Percentiles rank a stretch among this genome's conserved stretches.
phyloP scores from a whole-genome alignment of 2,329 filamentous ascomycete genomes.

The Exophiala alcalophila region DNA sequence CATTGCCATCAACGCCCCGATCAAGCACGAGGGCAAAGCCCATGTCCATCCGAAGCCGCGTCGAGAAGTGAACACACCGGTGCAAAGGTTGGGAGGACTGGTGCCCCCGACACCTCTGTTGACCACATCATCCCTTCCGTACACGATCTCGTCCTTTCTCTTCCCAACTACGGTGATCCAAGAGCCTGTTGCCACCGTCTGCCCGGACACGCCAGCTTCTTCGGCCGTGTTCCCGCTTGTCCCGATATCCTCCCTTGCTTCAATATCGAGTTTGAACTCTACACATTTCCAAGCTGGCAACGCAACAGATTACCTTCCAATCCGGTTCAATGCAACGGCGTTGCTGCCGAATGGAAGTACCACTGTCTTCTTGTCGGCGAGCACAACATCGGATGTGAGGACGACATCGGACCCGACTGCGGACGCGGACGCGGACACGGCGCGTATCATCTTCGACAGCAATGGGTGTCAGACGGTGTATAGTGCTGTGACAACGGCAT shows the following conservation, averaged over 20 bases:
- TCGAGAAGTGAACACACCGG: slow-evolving; percentile 3
- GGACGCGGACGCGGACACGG: slow-evolving; percentile 3
- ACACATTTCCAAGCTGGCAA: neutral
- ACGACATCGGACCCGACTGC: neutral
- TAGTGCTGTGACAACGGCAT: slow-evolving; percentile 18
- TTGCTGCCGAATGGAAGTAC: slow-evolving; percentile 23
- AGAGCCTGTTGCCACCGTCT: slow-evolving; percentile 26
- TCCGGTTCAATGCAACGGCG: slow-evolving; percentile 24
- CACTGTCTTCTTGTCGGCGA: slow-evolving; percentile 21
- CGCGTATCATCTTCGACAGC: slow-evolving; percentile 19
- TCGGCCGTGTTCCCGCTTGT: slow-evolving; percentile 12
- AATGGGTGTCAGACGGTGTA: slow-evolving; percentile 29
- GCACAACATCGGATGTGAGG: slow-evolving; percentile 1
- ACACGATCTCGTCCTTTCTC: slow-evolving; percentile 12
- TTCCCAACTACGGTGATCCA: slow-evolving; percentile 24
- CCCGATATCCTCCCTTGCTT: slow-evolving; percentile 5
- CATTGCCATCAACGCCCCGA: slow-evolving; percentile 10
- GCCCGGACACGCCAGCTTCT: slow-evolving; percentile 16
- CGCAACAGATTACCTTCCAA: slow-evolving; percentile 1
- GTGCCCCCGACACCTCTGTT: neutral
- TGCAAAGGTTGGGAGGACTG: slow-evolving; percentile 8
- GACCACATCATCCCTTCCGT: neutral
- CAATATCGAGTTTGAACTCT: neutral
- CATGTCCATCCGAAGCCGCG: slow-evolving; percentile 17
- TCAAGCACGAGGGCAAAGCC: slow-evolving; percentile 14